Conservation (phyloP, 1,139 yeast genomes). For the Debaryomyces sp. region DNA sequence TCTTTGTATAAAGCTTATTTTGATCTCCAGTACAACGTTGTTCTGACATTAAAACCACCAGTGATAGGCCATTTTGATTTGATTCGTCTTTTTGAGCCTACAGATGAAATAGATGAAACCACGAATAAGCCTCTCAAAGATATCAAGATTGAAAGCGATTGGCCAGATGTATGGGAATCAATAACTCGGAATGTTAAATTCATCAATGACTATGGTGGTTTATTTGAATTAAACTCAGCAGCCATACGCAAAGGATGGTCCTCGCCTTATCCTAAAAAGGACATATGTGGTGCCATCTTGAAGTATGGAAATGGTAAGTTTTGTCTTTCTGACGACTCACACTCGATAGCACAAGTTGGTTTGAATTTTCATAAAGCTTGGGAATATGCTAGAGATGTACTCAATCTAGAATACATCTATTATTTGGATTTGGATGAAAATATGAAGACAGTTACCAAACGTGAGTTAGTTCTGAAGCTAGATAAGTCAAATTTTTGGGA, state of each 20-base stretch:
- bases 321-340: slow-evolving; percentile 92
- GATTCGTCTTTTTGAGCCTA: slow-evolving; percentile 61
- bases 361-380: slow-evolving; percentile 66
- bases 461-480: slow-evolving; percentile 24
- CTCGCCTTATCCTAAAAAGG: slow-evolving; percentile 79
- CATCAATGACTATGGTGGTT: slow-evolving; percentile 62
- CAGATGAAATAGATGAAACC: slow-evolving; percentile 39
- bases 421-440: slow-evolving; percentile 47
- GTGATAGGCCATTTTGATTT: slow-evolving; percentile 92
- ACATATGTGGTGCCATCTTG: slow-evolving; percentile 57
- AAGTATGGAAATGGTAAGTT: slow-evolving; percentile 59
- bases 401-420: slow-evolving; percentile 51
- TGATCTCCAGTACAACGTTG: slow-evolving; percentile 63
- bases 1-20: slow-evolving; percentile 64
- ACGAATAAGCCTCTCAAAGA: slow-evolving; percentile 39
- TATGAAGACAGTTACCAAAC: slow-evolving; percentile 27
- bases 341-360: slow-evolving; percentile 78
- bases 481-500: slow-evolving; percentile 22
- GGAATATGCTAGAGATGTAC: slow-evolving; percentile 48
- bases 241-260: slow-evolving; percentile 88
- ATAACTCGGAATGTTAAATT: slow-evolving; percentile 59
- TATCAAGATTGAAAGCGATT: slow-evolving; percentile 44
- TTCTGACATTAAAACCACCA: slow-evolving; percentile 56
- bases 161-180: slow-evolving; percentile 73
- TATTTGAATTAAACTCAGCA: slow-evolving; percentile 85